Conservation (phyloP, 306 rosid genomes). For the Crotalaria pallida region DNA sequence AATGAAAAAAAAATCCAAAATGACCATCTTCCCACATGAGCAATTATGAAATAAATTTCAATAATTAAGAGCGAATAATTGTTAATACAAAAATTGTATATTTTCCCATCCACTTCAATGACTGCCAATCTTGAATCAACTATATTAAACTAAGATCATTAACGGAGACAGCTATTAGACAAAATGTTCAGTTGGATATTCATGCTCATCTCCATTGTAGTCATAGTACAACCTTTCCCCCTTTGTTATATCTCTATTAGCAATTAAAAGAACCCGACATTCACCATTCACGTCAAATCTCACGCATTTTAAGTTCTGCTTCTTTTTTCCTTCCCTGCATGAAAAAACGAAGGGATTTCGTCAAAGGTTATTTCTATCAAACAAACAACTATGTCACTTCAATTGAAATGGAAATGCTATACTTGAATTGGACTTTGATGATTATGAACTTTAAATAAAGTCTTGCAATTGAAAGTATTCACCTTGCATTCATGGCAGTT, state of each 20-base stretch:
- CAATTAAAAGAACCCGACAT: constrained; percentile 70
- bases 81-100: neutral
- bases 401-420: neutral
- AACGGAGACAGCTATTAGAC: constrained; percentile 32
- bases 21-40: neutral
- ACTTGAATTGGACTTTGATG: neutral
- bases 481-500: no score
- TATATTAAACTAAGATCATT: neutral
- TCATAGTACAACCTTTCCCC: constrained; percentile 95
- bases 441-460: neutral
- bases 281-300: constrained; percentile 75
- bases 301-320: constrained; percentile 87
- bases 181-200: constrained; percentile 88
- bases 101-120: neutral
- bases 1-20: neutral
- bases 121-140: neutral
- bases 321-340: constrained; percentile 83
- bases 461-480: neutral
- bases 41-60: neutral
- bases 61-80: neutral
- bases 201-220: constrained; percentile 85
- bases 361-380: constrained; percentile 8
- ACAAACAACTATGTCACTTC: neutral
- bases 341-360: neutral
- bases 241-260: constrained; percentile 78